Evolutionary conservation across 73 alveolate genomes (phyloP), one percentile per base, ranked within the genome.

Genomic region (Symbiodinium pilosum): DNA sequence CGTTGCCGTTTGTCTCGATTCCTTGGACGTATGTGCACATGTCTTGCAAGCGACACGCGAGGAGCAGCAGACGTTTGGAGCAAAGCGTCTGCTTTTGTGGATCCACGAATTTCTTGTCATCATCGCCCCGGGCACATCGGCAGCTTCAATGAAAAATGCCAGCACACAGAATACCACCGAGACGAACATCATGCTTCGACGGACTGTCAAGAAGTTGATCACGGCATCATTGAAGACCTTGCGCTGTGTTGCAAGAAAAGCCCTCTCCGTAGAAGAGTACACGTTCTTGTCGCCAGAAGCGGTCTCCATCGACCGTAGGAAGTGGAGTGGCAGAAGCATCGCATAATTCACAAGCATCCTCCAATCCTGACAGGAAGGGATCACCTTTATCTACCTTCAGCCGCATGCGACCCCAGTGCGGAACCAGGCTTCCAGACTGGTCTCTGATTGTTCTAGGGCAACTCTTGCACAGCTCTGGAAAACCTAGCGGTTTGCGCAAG

Each of bases 101-200:
- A 64, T 28, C 81, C 81, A 64, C 34, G 30, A 18, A 14, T 64
- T 64, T 71, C 97, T 30, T n/a, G 81, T 43, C 54, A 28, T 86
- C 30, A 68, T 68, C 41, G 97, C 88, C 36, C 24, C 38, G 20
- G 97, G 97, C 52, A 91, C 97, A 4, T 41, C 97, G 39, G 97
- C 87, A 68, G 81, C 16, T 43, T 91, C 89, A 20, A 91, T n/a
- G 41, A 51, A 83, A 47, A 91, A 43, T 4, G 87, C 54, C 52
- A 91, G 86, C 97, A 71, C 40, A 52, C 97, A 68, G 41, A 91
- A 91, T 32, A 91, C 52, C 59, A 39, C 97, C 39, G 97, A 32
- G 42, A 91, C 97, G 40, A 69, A 91, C 97, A 91, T 91, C 97
- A 91, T 91, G 97, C 97, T 91, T 24, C 97, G 97, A 42, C 97